A percentile compares a stretch with the other conserved stretches of the same genome.
These are phyloP conservation scores for Exidia glandulosa DNA, from an alignment of 768 basidiomycete genomes.

Conservation along the genomic window DNA sequence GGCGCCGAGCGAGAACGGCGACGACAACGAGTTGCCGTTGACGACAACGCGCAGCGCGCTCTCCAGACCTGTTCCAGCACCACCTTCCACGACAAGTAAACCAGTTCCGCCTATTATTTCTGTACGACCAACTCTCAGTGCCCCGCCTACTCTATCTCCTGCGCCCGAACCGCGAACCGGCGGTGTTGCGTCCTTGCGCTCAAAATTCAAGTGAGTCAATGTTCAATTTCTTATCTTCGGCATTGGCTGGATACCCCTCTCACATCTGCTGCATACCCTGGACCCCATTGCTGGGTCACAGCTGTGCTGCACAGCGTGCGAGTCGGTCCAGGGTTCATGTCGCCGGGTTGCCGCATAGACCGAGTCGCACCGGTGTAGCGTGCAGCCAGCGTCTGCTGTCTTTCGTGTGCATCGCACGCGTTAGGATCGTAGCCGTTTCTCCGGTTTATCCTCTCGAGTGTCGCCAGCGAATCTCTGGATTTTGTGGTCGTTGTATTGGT, in stretches of 20 bases:
- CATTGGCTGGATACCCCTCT: background rate
- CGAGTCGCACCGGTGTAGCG: no score
- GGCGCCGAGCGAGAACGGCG: conserved; percentile 11
- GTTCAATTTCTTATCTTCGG: background rate
- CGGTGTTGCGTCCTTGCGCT: conserved; percentile 32
- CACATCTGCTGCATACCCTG: no score
- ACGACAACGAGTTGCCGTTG: background rate
- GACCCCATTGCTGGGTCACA: no score
- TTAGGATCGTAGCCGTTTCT: no score
- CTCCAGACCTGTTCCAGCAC: conserved; percentile 36
- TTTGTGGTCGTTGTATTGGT: no score
- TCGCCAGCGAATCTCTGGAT: no score
- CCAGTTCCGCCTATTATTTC: background rate
- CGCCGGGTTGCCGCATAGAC: no score
- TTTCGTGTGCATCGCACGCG: no score
- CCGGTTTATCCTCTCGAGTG: no score
- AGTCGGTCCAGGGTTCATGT: no score
- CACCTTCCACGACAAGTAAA: background rate
- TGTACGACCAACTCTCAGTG: conserved; percentile 3
- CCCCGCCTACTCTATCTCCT: background rate
- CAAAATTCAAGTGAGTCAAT: conserved; percentile 38
- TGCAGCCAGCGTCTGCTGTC: no score
- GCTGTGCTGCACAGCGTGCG: no score
- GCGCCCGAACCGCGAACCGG: conserved; percentile 6
- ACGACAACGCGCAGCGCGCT: conserved; percentile 14